Evolutionary conservation across 345 rosid genomes (phyloP).

Genomic region (Eucalyptus regnans): DNA sequence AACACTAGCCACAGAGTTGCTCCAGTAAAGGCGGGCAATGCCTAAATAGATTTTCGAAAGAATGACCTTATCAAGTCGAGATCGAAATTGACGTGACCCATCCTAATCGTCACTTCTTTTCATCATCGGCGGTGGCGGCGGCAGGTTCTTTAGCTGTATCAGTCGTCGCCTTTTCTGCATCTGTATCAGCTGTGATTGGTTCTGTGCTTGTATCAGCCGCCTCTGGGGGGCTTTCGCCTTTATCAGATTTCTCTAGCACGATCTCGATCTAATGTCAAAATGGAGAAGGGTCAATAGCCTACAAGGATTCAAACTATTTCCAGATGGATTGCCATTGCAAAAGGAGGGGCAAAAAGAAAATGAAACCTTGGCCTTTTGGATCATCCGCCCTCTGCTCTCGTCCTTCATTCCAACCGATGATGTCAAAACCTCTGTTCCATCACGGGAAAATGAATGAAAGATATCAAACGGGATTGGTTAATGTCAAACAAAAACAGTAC

Average conservation of each 20-base stretch:
- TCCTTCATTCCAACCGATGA: conserved; percentile 87
- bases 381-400: conserved; percentile 58
- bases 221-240: conserved; percentile 1
- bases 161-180: background rate
- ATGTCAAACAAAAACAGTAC: background rate
- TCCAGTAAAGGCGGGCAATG: background rate
- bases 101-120: conserved; percentile 11
- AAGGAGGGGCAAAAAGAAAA: background rate
- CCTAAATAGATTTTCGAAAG: background rate
- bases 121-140: background rate
- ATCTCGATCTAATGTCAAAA: conserved; percentile 47
- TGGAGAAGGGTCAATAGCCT: background rate
- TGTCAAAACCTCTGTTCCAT: conserved; percentile 58
- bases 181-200: background rate
- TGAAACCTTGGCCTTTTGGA: conserved; percentile 84
- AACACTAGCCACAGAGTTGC: background rate
- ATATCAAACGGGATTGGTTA: background rate
- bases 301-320: background rate
- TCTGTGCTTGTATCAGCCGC: background rate
- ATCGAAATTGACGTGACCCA: background rate
- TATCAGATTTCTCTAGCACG: conserved; percentile 61
- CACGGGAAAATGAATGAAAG: background rate
- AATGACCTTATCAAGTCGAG: background rate
- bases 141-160: background rate
- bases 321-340: background rate